A percentile compares a stretch with the other conserved stretches of the same genome.
Evolutionary conservation across 352 stramenopile genomes (phyloP).

Genomic region (Pythium sukuiense): DNA sequence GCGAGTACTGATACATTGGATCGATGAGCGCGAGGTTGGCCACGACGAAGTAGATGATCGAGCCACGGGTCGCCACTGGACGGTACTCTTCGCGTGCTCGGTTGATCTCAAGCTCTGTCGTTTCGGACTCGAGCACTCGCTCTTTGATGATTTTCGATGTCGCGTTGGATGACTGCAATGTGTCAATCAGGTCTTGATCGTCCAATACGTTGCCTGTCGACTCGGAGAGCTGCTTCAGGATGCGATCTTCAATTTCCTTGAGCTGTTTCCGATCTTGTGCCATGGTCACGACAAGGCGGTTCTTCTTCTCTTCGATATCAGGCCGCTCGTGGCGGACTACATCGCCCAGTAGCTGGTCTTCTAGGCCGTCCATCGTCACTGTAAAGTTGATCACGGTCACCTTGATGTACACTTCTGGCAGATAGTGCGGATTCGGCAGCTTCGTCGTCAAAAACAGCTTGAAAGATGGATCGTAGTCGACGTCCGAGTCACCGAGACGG

Average conservation of each 20-base stretch:
- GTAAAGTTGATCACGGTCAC: slow-evolving; percentile 97
- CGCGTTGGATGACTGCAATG: slow-evolving; percentile 83
- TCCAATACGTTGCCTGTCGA: slow-evolving; percentile 92
- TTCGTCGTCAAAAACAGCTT: slow-evolving; percentile 92
- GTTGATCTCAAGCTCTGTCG: slow-evolving; percentile 91
- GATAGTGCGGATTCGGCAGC: slow-evolving; percentile 92
- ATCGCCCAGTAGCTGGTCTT: slow-evolving; percentile 92
- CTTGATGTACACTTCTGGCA: slow-evolving; percentile 96
- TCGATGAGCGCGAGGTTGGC: slow-evolving; percentile 91
- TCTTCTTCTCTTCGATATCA: slow-evolving; percentile 94
- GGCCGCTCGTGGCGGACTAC: slow-evolving; percentile 91
- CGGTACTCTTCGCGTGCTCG: slow-evolving; percentile 88
- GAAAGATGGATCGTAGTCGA: slow-evolving; percentile 93
- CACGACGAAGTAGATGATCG: slow-evolving; percentile 96
- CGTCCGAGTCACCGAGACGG: slow-evolving; percentile 89
- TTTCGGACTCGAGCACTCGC: slow-evolving; percentile 89
- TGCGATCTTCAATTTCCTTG: slow-evolving; percentile 92
- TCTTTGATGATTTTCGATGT: slow-evolving; percentile 88
- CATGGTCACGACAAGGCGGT: slow-evolving; percentile 92
- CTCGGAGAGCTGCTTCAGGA: slow-evolving; percentile 91
- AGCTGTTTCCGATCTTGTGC: slow-evolving; percentile 92
- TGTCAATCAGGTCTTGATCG: slow-evolving; percentile 90
- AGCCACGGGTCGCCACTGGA: slow-evolving; percentile 87
- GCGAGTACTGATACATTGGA: slow-evolving; percentile 96
- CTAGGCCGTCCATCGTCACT: slow-evolving; percentile 92